Percentiles rank a stretch among this genome's conserved stretches.
These are phyloP conservation scores for Guadua angustifolia DNA, from an alignment of 176 grass and related monocot genomes.

Conservation along the genomic window DNA sequence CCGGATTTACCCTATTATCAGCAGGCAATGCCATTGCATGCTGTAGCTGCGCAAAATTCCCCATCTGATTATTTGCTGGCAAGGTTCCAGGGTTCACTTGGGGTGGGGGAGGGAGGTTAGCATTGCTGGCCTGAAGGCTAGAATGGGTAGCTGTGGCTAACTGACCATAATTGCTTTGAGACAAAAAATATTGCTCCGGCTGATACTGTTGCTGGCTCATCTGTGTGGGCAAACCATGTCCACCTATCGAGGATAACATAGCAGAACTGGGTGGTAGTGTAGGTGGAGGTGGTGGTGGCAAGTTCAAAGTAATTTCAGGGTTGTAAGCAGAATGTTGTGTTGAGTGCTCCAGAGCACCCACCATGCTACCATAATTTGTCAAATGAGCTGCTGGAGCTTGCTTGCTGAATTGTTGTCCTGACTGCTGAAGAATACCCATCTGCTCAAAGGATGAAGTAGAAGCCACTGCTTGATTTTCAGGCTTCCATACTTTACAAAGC, in stretches of 20 bases:
- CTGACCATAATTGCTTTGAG: conserved; percentile 50
- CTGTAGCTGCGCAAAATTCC: conserved; percentile 45
- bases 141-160: conserved; percentile 39
- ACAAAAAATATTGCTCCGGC: conserved; percentile 48
- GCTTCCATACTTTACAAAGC: conserved; percentile 41
- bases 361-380: conserved; percentile 45
- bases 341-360: conserved; percentile 43
- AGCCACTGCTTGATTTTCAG: conserved; percentile 44
- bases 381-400: conserved; percentile 51
- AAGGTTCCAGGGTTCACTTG: conserved; percentile 43
- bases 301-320: conserved; percentile 53
- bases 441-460: conserved; percentile 45
- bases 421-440: conserved; percentile 47
- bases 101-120: conserved; percentile 40
- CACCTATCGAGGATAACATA: conserved; percentile 42
- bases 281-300: conserved; percentile 47
- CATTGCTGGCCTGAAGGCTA: conserved; percentile 45
- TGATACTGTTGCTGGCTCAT: conserved; percentile 64
- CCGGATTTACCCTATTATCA: conserved; percentile 28
- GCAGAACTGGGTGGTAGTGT: conserved; percentile 36
- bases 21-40: conserved; percentile 32
- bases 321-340: conserved; percentile 53
- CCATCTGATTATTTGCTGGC: conserved; percentile 52
- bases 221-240: conserved; percentile 49
- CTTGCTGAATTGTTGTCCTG: conserved; percentile 52